Percentiles rank a stretch among this genome's conserved stretches.
Evolutionary conservation across 2,329 filamentous ascomycete genomes (phyloP).

Genomic region (Fusarium avenaceum): DNA sequence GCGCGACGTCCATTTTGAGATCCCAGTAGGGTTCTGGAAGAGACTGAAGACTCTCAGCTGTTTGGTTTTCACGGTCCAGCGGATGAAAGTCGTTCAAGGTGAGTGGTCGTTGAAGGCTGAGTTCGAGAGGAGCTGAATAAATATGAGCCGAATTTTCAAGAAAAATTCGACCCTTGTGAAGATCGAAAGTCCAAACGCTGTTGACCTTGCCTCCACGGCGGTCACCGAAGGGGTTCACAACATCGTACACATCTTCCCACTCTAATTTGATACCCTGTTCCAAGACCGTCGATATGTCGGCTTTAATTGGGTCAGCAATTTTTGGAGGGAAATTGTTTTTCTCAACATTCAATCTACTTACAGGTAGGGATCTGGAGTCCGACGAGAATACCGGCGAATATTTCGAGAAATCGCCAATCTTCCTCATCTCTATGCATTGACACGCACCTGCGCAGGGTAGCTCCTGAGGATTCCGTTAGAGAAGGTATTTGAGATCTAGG

Average conservation of each 20-base stretch:
- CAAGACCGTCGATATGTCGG: neutral
- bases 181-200: slow-evolving; percentile 17
- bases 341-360: neutral
- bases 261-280: neutral
- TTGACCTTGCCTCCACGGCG: neutral
- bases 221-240: neutral
- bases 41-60: neutral
- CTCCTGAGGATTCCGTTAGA: too few species aligned
- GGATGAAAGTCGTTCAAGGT: slow-evolving; percentile 32
- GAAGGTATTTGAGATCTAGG: too few species aligned
- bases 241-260: slow-evolving; percentile 3
- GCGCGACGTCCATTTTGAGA: slow-evolving; percentile 8
- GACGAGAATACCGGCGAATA: neutral
- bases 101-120: slow-evolving; percentile 27
- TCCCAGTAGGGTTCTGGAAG: slow-evolving; percentile 34
- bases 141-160: neutral
- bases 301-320: neutral
- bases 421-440: neutral
- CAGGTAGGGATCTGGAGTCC: neutral
- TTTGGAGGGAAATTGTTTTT: neutral
- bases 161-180: neutral
- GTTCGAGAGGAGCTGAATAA: slow-evolving; percentile 16
- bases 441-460: neutral
- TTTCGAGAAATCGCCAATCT: neutral
- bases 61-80: neutral